A percentile compares a stretch with the other conserved stretches of the same genome.
These are phyloP conservation scores for Onygenales sp. DNA, from an alignment of 2,329 filamentous ascomycete genomes.

Conservation along the genomic window DNA sequence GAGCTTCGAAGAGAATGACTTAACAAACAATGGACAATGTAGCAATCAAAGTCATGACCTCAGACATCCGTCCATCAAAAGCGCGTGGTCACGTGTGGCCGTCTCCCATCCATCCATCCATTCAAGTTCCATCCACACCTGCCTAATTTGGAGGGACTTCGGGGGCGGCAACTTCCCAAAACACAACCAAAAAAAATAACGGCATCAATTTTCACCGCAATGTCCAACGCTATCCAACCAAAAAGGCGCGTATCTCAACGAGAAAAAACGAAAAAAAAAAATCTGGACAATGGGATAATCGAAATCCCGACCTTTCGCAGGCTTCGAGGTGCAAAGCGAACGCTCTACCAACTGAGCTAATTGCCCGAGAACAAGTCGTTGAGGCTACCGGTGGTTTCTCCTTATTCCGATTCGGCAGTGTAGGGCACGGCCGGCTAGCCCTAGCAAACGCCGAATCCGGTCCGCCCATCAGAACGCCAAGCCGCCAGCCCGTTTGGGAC, in stretches of 20 bases:
- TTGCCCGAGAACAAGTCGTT: conserved; percentile 2
- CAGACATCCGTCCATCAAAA: too few relatives aligned
- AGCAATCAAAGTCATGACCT: too few relatives aligned
- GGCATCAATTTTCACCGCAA: too few relatives aligned
- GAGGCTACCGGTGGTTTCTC: too few relatives aligned
- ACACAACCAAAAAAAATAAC: not conserved
- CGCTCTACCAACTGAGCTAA: conserved; percentile 19
- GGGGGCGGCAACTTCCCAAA: too few relatives aligned
- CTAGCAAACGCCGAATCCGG: not conserved
- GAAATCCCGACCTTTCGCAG: conserved; percentile 20
- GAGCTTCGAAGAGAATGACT: too few relatives aligned
- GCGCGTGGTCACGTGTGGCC: too few relatives aligned
- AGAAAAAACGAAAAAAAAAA: conserved; percentile 7
- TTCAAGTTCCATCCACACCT: too few relatives aligned
- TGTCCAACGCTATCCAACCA: too few relatives aligned
- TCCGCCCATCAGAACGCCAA: not conserved
- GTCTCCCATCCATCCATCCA: too few relatives aligned
- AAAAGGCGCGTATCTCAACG: not conserved
- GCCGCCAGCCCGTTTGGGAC: not conserved
- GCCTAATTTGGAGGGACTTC: too few relatives aligned
- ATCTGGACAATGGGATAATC: conserved; percentile 17
- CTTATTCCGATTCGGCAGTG: not conserved
- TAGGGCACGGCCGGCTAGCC: not conserved
- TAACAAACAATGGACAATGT: too few relatives aligned
- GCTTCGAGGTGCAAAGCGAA: conserved; percentile 16